Percentiles rank a stretch among this genome's conserved stretches.
Conservation (phyloP, 2,329 filamentous ascomycete genomes). For the Botrytis tulipae region DNA sequence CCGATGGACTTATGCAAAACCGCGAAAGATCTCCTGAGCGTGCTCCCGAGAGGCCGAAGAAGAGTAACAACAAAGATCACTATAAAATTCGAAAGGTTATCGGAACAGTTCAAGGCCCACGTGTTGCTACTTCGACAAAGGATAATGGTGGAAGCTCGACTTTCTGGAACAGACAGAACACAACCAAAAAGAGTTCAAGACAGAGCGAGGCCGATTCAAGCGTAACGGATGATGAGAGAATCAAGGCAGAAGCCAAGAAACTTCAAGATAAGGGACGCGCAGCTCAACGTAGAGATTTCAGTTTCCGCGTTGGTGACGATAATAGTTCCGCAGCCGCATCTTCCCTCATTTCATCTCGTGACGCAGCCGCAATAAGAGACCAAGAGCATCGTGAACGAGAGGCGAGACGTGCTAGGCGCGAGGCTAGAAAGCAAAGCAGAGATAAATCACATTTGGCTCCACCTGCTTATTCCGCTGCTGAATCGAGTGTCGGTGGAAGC, state of each 20-base stretch:
- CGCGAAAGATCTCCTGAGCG: constrained; percentile 56
- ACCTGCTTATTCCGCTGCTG: constrained; percentile 12
- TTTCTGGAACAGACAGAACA: constrained; percentile 26
- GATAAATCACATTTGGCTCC: constrained; percentile 23
- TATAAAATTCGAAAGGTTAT: constrained; percentile 38
- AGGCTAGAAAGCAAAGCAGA: constrained; percentile 29
- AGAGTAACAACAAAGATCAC: constrained; percentile 31
- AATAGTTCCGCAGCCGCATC: constrained; percentile 25
- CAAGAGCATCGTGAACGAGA: constrained; percentile 21
- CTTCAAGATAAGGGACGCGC: constrained; percentile 54
- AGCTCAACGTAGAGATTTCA: constrained; percentile 38
- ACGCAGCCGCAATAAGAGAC: constrained; percentile 24
- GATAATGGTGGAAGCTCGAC: constrained; percentile 4
- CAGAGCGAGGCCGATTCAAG: constrained; percentile 14
- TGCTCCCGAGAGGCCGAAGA: constrained; percentile 45
- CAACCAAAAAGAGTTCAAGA: constrained; percentile 20
- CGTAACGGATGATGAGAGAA: constrained; percentile 43
- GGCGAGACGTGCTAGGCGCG: constrained; percentile 23
- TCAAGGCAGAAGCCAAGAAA: constrained; percentile 55
- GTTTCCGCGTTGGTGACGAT: constrained; percentile 38
- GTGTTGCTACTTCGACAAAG: constrained; percentile 19
- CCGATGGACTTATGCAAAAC: constrained; percentile 58
- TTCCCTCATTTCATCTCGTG: constrained; percentile 13
- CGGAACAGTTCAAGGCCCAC: constrained; percentile 16
- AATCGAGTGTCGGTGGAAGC: constrained; percentile 13